Conservation (phyloP, 495 filamentous ascomycete genomes). For the Patellaria atrata region DNA sequence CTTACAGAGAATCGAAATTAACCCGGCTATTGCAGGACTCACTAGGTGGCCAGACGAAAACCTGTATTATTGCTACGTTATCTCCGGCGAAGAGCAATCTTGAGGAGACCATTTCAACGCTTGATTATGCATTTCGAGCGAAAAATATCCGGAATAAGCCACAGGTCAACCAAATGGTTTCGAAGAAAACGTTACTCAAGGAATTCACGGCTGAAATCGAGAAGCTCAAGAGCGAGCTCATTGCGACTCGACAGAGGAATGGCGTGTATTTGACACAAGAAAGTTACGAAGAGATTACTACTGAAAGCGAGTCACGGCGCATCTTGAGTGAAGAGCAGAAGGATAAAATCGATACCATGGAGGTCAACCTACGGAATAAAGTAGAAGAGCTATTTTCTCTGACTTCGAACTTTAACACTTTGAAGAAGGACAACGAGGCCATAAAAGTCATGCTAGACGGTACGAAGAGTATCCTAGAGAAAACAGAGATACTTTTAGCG, state of each 20-base stretch:
- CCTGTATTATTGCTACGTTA: constrained; percentile 94
- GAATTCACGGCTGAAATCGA: constrained; percentile 94
- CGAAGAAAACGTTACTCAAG: constrained; percentile 76
- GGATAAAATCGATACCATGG: constrained; percentile 85
- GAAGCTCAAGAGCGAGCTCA: constrained; percentile 81
- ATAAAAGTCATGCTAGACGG: constrained; percentile 56
- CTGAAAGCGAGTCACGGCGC: constrained; percentile 79
- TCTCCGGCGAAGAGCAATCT: constrained; percentile 89
- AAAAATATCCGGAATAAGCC: constrained; percentile 99
- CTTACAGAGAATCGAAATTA: constrained; percentile 92
- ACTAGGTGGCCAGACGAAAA: constrained; percentile 86
- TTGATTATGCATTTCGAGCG: constrained; percentile 93
- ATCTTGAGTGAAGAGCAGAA: constrained; percentile 86
- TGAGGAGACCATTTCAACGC: constrained; percentile 92
- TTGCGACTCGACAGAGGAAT: constrained; percentile 83
- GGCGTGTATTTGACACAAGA: constrained; percentile 86
- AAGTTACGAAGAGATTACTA: constrained; percentile 70
- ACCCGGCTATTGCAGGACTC: constrained; percentile 93
- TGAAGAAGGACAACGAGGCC: constrained; percentile 76
- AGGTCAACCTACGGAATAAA: constrained; percentile 76
- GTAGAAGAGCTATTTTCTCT: constrained; percentile 77
- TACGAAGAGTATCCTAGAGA: constrained; percentile 64
- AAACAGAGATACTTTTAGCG: constrained; percentile 70
- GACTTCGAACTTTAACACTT: constrained; percentile 65
- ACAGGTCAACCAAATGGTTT: constrained; percentile 78